Evolutionary conservation across 768 basidiomycete species (phyloP).

Genomic region (Mycena rebaudengoi): DNA sequence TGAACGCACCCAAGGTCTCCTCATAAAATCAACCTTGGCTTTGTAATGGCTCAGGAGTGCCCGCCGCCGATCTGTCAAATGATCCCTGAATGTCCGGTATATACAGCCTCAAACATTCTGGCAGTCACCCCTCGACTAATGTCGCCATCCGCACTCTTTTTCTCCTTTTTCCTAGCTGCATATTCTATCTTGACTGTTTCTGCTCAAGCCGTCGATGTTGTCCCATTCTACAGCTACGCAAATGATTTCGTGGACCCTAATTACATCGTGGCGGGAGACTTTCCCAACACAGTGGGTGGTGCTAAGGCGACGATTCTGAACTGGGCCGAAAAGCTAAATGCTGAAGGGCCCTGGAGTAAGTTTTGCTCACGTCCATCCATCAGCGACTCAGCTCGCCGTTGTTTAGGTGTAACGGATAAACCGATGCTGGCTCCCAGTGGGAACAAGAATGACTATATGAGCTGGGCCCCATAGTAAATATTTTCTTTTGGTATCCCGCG

Average conservation of each 20-base stretch:
- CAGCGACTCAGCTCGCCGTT: neutral
- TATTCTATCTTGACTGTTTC: constrained; percentile 17
- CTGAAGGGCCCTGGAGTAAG: constrained; percentile 65
- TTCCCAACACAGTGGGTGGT: constrained; percentile 49
- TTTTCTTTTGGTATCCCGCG: too few relatives aligned
- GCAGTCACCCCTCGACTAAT: too few relatives aligned
- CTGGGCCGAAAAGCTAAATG: constrained; percentile 56
- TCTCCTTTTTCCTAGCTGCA: constrained; percentile 29
- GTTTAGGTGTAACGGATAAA: constrained; percentile 58
- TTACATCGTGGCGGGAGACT: constrained; percentile 53
- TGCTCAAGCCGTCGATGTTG: constrained; percentile 20
- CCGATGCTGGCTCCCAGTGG: constrained; percentile 57
- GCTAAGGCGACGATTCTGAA: constrained; percentile 55
- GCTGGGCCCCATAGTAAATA: constrained; percentile 74
- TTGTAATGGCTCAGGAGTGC: too few relatives aligned
- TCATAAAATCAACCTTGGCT: too few relatives aligned
- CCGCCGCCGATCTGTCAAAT: too few relatives aligned
- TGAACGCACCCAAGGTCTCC: too few relatives aligned
- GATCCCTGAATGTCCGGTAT: too few relatives aligned
- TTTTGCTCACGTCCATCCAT: constrained; percentile 7
- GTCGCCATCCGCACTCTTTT: constrained; percentile 36
- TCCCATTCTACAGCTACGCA: constrained; percentile 52
- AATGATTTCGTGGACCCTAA: constrained; percentile 66
- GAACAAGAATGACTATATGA: constrained; percentile 70
- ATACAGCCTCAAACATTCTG: too few relatives aligned